Percentiles rank a stretch among this genome's conserved stretches.
phyloP scores from a whole-genome alignment of 225 moss, liverwort and hornwort genomes.

The Pleurozium schreberi region DNA sequence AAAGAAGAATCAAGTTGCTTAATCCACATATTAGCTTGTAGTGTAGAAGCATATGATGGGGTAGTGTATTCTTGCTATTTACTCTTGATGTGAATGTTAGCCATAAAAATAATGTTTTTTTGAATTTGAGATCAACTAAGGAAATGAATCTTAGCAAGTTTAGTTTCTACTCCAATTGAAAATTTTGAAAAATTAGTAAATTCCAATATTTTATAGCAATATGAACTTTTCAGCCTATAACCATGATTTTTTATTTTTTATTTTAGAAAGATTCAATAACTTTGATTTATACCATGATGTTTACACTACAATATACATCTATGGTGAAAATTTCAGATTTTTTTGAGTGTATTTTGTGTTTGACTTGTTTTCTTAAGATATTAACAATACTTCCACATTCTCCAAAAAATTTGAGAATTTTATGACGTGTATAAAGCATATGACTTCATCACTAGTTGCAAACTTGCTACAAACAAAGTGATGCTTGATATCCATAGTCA shows the following conservation, averaged over 20 bases:
- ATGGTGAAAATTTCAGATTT: not conserved
- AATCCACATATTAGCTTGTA: not conserved
- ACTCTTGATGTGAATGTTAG: not conserved
- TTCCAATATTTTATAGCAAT: not conserved
- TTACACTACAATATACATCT: not conserved
- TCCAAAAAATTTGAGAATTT: not conserved
- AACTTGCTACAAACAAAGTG: too few relatives aligned
- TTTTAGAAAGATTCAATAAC: accelerated
- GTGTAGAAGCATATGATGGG: too few relatives aligned
- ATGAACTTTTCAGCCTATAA: not conserved
- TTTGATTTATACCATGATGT: not conserved
- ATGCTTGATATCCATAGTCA: too few relatives aligned
- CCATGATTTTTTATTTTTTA: not conserved
- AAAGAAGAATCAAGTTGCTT: not conserved
- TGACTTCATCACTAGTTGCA: not conserved
- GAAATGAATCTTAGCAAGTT: not conserved
- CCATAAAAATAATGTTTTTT: not conserved
- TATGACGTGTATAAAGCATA: not conserved
- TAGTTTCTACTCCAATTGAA: not conserved
- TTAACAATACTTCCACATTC: not conserved
- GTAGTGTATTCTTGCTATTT: not conserved
- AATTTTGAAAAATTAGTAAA: not conserved
- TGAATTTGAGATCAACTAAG: not conserved
- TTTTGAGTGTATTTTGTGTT: not conserved
- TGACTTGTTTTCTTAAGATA: not conserved